These are phyloP conservation scores for Fusarium coffeatum DNA, from an alignment of 2,329 filamentous ascomycete genomes.

Conservation along the genomic window DNA sequence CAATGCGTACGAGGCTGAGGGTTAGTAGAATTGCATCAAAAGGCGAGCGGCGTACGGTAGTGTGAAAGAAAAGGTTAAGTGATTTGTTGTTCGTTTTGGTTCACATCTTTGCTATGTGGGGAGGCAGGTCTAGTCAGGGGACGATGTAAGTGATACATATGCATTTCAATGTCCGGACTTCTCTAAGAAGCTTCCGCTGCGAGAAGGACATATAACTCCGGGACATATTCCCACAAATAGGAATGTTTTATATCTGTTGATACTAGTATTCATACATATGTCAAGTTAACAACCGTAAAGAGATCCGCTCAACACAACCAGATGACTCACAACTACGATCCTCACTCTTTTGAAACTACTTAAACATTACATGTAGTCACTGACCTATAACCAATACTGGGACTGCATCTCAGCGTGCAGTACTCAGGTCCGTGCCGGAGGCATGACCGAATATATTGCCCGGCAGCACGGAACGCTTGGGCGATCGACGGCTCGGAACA, in stretches of 20 bases:
- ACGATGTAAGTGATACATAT: not conserved
- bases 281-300: not conserved
- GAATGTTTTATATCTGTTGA: not conserved
- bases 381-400: not conserved
- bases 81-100: conserved; percentile 2
- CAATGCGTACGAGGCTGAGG: conserved; percentile 85
- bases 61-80: not conserved
- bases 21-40: conserved; percentile 53
- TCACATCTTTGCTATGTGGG: conserved; percentile 1
- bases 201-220: not conserved
- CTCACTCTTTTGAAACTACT: not conserved
- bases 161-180: not conserved
- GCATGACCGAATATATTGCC: not conserved
- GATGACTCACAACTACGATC: no score
- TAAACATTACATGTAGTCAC: not conserved
- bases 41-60: not conserved
- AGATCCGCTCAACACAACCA: not conserved
- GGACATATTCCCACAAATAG: not conserved
- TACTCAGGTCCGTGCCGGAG: not conserved
- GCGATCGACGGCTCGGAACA: not conserved
- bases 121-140: not conserved
- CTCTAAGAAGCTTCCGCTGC: not conserved
- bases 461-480: not conserved
- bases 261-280: not conserved
- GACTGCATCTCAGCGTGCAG: not conserved